Percentiles rank a stretch among this genome's conserved stretches.
phyloP scores from a whole-genome alignment of 768 basidiomycete species.

The Pleurotus salmoneostramineus region DNA sequence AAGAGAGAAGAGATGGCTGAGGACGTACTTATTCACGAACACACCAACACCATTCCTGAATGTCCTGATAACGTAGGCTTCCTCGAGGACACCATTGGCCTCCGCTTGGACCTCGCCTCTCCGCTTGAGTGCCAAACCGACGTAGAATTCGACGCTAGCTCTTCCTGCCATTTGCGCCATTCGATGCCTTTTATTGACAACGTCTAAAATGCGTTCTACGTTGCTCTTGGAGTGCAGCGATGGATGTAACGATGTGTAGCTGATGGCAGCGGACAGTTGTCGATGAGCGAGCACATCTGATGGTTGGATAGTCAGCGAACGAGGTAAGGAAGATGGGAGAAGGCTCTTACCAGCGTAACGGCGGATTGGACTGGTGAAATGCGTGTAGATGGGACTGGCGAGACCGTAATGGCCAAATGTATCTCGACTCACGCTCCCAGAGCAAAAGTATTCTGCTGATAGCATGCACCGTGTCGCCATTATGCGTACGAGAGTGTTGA shows the following conservation, averaged over 20 bases:
- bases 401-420: slow-evolving; percentile 97
- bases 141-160: slow-evolving; percentile 97
- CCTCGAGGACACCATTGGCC: slow-evolving; percentile 55
- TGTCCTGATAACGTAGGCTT: slow-evolving; percentile 89
- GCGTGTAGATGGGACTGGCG: slow-evolving; percentile 96
- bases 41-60: slow-evolving; percentile 97
- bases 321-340: background rate
- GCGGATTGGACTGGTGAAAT: slow-evolving; percentile 97
- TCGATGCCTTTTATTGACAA: slow-evolving; percentile 88
- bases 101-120: slow-evolving; percentile 39
- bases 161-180: slow-evolving; percentile 98
- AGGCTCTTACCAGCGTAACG: slow-evolving; percentile 77
- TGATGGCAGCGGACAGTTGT: slow-evolving; percentile 88
- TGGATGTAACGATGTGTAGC: slow-evolving; percentile 77
- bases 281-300: slow-evolving; percentile 91
- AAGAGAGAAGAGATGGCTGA: background rate
- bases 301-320: background rate
- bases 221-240: slow-evolving; percentile 84
- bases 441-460: slow-evolving; percentile 96
- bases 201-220: slow-evolving; percentile 81
- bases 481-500: slow-evolving; percentile 97
- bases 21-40: slow-evolving; percentile 85
- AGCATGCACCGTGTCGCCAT: slow-evolving; percentile 99
- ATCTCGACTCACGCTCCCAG: slow-evolving; percentile 88
- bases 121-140: slow-evolving; percentile 85